phyloP scores from a whole-genome alignment of 176 grass and related monocot species.

The Musa beccarii region DNA sequence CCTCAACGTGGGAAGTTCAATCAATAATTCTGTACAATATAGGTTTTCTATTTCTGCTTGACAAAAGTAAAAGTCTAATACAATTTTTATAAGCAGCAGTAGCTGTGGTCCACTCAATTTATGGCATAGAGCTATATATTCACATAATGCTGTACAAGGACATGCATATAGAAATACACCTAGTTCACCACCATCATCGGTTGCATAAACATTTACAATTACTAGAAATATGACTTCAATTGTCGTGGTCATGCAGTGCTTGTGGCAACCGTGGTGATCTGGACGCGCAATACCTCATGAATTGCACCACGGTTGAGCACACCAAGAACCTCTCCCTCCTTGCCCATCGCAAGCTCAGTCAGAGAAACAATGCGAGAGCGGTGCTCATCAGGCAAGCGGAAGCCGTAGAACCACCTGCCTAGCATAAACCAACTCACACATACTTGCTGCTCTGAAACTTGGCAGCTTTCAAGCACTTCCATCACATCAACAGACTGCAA shows the following conservation, averaged over 20 bases:
- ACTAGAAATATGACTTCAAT: background rate
- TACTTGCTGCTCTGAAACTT: constrained; percentile 43
- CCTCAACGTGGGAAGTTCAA: no score
- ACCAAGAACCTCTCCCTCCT: constrained; percentile 39
- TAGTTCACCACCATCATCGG: no score
- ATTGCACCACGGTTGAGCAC: constrained; percentile 75
- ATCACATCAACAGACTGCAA: constrained; percentile 53
- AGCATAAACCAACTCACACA: constrained; percentile 52
- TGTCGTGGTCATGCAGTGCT: background rate
- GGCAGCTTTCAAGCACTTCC: constrained; percentile 35
- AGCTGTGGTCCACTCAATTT: no score
- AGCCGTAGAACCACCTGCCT: constrained; percentile 82
- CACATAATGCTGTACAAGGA: no score
- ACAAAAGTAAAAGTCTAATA: no score
- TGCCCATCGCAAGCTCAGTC: constrained; percentile 34
- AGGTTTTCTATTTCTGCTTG: no score
- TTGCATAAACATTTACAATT: no score
- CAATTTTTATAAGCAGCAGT: no score
- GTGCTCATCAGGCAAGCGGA: constrained; percentile 52
- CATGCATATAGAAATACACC: no score
- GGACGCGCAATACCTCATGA: constrained; percentile 65
- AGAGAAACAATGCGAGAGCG: constrained; percentile 38
- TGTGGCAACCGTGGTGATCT: constrained; percentile 33
- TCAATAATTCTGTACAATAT: no score
- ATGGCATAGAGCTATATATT: no score